Conservation (phyloP, 2,329 filamentous ascomycete genomes). For the Elsinoe necatrix region DNA sequence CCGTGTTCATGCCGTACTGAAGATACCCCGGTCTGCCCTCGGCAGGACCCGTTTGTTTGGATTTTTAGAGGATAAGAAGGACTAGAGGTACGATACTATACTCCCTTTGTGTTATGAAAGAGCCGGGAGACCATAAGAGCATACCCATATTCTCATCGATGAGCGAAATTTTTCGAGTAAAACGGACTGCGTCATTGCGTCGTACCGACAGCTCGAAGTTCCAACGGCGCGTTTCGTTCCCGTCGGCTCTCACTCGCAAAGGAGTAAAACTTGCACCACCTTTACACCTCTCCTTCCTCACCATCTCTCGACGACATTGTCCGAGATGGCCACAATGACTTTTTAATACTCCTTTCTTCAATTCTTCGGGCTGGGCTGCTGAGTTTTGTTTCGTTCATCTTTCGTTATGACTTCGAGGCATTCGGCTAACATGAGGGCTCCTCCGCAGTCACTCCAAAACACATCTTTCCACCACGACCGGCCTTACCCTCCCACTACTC, state of each 20-base stretch:
- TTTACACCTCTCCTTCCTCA: background rate
- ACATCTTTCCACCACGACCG: background rate
- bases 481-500: background rate
- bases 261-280: slow-evolving; percentile 8
- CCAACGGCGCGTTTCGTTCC: slow-evolving; percentile 14
- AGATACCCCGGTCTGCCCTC: slow-evolving; percentile 15
- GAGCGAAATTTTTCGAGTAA: slow-evolving; percentile 3
- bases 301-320: background rate
- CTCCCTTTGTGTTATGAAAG: slow-evolving; percentile 1
- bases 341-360: background rate
- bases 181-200: slow-evolving; percentile 14
- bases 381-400: slow-evolving; percentile 3
- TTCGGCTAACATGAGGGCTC: slow-evolving; percentile 15
- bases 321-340: slow-evolving; percentile 9
- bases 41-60: slow-evolving; percentile 12
- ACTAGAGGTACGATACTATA: slow-evolving; percentile 7
- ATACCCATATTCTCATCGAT: background rate
- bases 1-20: slow-evolving; percentile 13
- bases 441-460: slow-evolving; percentile 13
- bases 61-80: slow-evolving; percentile 13
- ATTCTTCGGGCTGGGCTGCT: background rate
- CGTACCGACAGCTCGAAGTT: slow-evolving; percentile 4
- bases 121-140: background rate
- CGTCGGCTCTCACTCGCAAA: slow-evolving; percentile 5
- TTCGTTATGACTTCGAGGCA: slow-evolving; percentile 12